Evolutionary conservation across 2,329 filamentous ascomycete genomes (phyloP).

Genomic region (Neofusicoccum sp.): DNA sequence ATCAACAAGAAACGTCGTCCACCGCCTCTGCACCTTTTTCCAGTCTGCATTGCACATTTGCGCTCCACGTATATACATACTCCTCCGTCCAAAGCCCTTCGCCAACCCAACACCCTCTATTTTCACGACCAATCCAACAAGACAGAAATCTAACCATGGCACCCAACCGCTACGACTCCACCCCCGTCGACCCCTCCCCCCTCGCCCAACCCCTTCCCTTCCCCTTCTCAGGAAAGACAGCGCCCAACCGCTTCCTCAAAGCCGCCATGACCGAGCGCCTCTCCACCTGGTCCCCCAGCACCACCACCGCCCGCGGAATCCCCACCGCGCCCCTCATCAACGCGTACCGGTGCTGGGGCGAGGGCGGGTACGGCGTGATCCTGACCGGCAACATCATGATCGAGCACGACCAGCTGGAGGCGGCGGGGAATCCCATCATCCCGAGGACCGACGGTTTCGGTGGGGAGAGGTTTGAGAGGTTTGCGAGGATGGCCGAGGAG

Average conservation of each 20-base stretch:
- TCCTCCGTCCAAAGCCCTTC: background rate
- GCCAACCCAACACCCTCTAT: too few species aligned
- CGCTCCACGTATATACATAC: background rate
- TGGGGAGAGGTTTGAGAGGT: constrained; percentile 63
- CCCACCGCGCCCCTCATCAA: constrained; percentile 60
- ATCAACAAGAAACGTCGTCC: background rate
- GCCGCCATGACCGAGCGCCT: constrained; percentile 68
- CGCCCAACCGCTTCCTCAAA: constrained; percentile 69
- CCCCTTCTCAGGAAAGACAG: constrained; percentile 55
- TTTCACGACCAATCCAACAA: background rate
- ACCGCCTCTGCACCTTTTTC: too few species aligned
- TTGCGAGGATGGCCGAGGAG: constrained; percentile 57
- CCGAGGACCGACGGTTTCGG: constrained; percentile 53
- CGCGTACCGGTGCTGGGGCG: constrained; percentile 57
- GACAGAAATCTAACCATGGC: constrained; percentile 34
- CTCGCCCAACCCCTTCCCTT: constrained; percentile 49
- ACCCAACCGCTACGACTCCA: constrained; percentile 43
- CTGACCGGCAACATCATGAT: constrained; percentile 63
- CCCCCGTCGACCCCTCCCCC: constrained; percentile 43
- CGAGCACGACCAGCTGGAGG: constrained; percentile 61
- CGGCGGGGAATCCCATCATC: constrained; percentile 62
- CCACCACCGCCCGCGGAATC: constrained; percentile 56
- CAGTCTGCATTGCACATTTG: too few species aligned
- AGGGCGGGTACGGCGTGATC: constrained; percentile 49
- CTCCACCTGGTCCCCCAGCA: constrained; percentile 61